These are phyloP conservation scores for Moringa oleifera DNA, from an alignment of 345 rosid genomes.

Conservation along the genomic window DNA sequence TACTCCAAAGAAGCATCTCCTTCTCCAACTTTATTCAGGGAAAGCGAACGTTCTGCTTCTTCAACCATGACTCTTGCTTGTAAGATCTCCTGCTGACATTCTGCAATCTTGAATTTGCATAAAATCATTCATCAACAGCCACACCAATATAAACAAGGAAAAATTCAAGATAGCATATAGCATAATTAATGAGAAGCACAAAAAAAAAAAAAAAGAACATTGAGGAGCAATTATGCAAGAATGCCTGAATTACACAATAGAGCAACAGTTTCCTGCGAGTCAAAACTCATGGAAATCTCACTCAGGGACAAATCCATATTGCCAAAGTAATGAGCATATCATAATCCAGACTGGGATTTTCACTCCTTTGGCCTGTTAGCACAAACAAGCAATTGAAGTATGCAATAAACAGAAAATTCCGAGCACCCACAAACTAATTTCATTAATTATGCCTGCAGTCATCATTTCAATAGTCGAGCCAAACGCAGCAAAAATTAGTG, in stretches of 20 bases:
- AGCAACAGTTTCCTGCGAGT: too few species aligned
- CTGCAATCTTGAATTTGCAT: constrained; percentile 53
- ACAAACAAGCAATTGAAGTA: not conserved
- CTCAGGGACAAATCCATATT: too few species aligned
- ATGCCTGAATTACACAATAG: not conserved
- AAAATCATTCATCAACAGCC: constrained; percentile 10
- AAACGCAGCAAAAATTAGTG: not conserved
- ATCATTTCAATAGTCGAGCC: too few species aligned
- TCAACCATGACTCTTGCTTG: constrained; percentile 75
- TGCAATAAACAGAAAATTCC: too few species aligned
- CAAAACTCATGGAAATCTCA: too few species aligned
- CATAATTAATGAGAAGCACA: too few species aligned
- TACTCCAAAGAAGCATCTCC: constrained; percentile 7
- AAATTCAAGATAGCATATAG: not conserved
- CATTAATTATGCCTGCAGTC: too few species aligned
- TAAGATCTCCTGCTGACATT: constrained; percentile 62
- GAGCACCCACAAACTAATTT: too few species aligned
- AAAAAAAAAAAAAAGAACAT: too few species aligned
- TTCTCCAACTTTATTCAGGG: constrained; percentile 14
- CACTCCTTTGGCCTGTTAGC: not conserved
- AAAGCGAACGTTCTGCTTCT: constrained; percentile 61
- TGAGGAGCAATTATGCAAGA: too few species aligned
- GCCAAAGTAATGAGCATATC: too few species aligned
- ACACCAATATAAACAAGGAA: not conserved
- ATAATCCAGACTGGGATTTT: too few species aligned